Evolutionary conservation across 2,329 filamentous ascomycete genomes (phyloP).

Genomic region (Nemania abortiva): DNA sequence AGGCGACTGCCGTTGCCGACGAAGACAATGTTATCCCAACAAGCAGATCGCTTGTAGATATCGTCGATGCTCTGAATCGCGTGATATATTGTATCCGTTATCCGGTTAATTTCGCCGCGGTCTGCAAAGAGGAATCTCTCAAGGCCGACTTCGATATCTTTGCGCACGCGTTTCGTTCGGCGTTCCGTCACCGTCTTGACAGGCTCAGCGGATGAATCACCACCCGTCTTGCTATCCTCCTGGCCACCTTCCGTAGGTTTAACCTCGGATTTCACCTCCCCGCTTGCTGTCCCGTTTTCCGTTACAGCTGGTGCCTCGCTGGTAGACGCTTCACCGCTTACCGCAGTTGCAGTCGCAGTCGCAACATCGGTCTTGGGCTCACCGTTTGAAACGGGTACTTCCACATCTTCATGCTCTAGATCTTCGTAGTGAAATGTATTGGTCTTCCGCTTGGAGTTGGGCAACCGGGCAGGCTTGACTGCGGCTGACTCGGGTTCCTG

Average conservation of each 20-base stretch:
- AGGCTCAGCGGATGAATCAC: constrained; percentile 49
- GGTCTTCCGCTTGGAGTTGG: constrained; percentile 77
- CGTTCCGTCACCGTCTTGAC: constrained; percentile 52
- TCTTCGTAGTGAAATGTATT: constrained; percentile 83
- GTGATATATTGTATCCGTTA: constrained; percentile 85
- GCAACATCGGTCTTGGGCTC: constrained; percentile 34
- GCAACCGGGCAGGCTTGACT: constrained; percentile 70
- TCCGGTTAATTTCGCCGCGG: constrained; percentile 81
- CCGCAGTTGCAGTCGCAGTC: constrained; percentile 14
- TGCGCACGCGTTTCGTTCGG: constrained; percentile 68
- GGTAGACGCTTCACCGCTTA: constrained; percentile 28
- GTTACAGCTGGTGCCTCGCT: constrained; percentile 39
- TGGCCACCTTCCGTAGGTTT: constrained; percentile 38
- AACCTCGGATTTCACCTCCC: constrained; percentile 39
- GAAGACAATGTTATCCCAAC: constrained; percentile 94
- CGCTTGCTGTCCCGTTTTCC: constrained; percentile 39
- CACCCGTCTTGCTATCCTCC: constrained; percentile 37
- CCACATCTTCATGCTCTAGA: constrained; percentile 66
- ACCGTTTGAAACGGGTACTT: constrained; percentile 52
- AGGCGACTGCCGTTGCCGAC: constrained; percentile 85
- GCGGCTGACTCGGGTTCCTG: constrained; percentile 66
- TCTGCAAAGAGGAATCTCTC: constrained; percentile 79
- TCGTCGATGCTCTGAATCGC: constrained; percentile 87
- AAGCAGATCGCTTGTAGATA: constrained; percentile 82
- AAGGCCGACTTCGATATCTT: constrained; percentile 80